phyloP scores from a whole-genome alignment of 106 monocot species.

The Posidonia australis region DNA sequence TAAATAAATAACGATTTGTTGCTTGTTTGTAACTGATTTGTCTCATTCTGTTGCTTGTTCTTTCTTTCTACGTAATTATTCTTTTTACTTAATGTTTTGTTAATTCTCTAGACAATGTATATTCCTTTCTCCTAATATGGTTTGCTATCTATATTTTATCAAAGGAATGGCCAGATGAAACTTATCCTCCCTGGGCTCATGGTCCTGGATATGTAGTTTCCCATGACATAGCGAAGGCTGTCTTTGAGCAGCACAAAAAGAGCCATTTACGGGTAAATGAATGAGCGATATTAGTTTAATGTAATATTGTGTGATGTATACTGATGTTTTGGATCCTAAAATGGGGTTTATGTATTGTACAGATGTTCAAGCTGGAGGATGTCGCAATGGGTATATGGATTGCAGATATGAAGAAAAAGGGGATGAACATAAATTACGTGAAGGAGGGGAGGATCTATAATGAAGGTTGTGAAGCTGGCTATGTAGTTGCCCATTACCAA shows the following conservation, averaged over 20 bases:
- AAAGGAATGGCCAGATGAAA: constrained; percentile 85
- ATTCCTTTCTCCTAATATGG: constrained; percentile 48
- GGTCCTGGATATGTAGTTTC: constrained; percentile 96
- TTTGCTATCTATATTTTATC: constrained; percentile 8
- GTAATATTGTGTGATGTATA: not conserved
- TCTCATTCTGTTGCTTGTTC: not conserved
- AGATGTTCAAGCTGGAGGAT: constrained; percentile 99
- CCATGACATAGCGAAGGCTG: constrained; percentile 50
- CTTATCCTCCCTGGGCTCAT: constrained; percentile 97
- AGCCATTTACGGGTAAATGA: constrained; percentile 48
- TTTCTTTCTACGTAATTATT: no score
- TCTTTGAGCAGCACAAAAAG: constrained; percentile 51
- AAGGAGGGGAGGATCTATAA: constrained; percentile 50
- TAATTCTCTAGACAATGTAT: not conserved
- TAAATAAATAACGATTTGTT: no score
- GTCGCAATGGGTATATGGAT: constrained; percentile 98
- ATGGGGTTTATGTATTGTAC: constrained; percentile 6
- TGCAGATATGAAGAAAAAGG: constrained; percentile 53
- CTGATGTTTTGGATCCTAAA: not conserved
- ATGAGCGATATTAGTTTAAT: no score
- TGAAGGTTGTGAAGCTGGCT: constrained; percentile 61
- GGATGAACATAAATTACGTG: constrained; percentile 47
- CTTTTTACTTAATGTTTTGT: no score
- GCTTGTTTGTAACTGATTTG: no score
- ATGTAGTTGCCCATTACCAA: constrained; percentile 92